These are phyloP conservation scores for Pichia kudriavzevii DNA, from an alignment of 1,139 yeast species.

Conservation along the genomic window DNA sequence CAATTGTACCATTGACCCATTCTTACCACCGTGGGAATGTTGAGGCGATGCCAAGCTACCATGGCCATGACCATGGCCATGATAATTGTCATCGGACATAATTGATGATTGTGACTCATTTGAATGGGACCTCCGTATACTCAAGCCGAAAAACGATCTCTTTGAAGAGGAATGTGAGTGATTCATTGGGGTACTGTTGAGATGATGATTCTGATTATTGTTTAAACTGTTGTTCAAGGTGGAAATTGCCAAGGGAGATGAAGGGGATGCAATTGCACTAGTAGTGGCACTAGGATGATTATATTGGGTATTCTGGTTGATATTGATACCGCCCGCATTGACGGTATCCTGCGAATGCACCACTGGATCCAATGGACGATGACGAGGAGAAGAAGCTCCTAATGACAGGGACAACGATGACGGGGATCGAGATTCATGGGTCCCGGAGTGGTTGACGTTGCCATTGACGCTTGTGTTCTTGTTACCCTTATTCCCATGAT, in stretches of 20 bases:
- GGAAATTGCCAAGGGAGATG: background rate
- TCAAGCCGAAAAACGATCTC: slow-evolving; percentile 26
- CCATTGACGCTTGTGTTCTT: background rate
- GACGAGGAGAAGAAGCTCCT: too few species aligned
- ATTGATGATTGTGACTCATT: slow-evolving; percentile 22
- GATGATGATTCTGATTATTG: too few species aligned
- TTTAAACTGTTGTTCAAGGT: background rate
- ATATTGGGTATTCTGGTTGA: too few species aligned
- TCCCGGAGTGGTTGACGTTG: background rate
- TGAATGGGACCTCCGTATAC: slow-evolving; percentile 24
- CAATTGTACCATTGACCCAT: slow-evolving; percentile 35
- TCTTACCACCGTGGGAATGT: slow-evolving; percentile 21
- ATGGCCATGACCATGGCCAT: slow-evolving; percentile 2
- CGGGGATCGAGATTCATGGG: too few species aligned
- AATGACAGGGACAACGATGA: too few species aligned
- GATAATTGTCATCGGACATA: slow-evolving; percentile 23
- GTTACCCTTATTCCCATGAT: background rate
- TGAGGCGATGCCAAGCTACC: slow-evolving; percentile 8
- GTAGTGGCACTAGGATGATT: background rate
- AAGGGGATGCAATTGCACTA: background rate
- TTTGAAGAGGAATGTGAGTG: slow-evolving; percentile 16
- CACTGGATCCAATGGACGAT: too few species aligned
- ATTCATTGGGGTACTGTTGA: slow-evolving; percentile 10
- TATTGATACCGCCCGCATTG: too few species aligned
- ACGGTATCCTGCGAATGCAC: too few species aligned